Conservation (phyloP, 192 early-diverging fungal genomes). For the Coemansia sp. region DNA sequence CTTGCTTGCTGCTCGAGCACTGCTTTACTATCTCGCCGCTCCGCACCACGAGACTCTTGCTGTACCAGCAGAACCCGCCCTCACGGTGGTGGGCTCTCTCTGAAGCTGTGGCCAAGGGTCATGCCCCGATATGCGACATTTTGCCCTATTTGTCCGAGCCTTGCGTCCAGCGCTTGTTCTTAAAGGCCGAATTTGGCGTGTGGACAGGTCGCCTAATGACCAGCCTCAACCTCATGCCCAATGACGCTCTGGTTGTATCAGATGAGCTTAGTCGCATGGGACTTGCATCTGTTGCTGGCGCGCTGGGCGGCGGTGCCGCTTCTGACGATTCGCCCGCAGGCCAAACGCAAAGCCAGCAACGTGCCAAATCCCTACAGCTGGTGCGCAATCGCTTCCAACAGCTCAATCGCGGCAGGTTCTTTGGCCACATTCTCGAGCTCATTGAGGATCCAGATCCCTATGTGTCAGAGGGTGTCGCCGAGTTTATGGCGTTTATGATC, state of each 20-base stretch:
- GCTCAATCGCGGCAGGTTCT: conserved; percentile 49
- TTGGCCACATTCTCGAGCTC: conserved; percentile 34
- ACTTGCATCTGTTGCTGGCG: conserved; percentile 38
- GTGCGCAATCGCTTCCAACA: conserved; percentile 56
- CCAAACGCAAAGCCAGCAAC: conserved; percentile 41
- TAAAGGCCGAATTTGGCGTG: conserved; percentile 53
- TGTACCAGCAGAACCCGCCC: conserved; percentile 53
- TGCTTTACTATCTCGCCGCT: conserved; percentile 50
- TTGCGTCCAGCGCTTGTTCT: conserved; percentile 52
- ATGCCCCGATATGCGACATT: conserved; percentile 55
- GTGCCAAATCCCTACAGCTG: conserved; percentile 47
- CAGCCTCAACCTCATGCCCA: conserved; percentile 43
- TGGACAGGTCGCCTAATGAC: conserved; percentile 55
- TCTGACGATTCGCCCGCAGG: conserved; percentile 7
- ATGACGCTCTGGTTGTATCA: conserved; percentile 45
- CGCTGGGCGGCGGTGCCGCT: conserved; percentile 13
- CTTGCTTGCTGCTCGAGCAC: conserved; percentile 52
- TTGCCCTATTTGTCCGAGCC: conserved; percentile 54
- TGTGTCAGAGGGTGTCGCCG: conserved; percentile 36
- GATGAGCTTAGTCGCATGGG: conserved; percentile 55
- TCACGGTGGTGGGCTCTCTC: conserved; percentile 51
- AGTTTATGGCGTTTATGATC: conserved; percentile 53
- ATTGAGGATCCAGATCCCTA: conserved; percentile 46
- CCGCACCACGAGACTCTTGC: conserved; percentile 40
- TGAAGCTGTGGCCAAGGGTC: conserved; percentile 42